Evolutionary conservation across 805 yeast genomes (phyloP).

Genomic region (Zygotorulaspora danielsina): DNA sequence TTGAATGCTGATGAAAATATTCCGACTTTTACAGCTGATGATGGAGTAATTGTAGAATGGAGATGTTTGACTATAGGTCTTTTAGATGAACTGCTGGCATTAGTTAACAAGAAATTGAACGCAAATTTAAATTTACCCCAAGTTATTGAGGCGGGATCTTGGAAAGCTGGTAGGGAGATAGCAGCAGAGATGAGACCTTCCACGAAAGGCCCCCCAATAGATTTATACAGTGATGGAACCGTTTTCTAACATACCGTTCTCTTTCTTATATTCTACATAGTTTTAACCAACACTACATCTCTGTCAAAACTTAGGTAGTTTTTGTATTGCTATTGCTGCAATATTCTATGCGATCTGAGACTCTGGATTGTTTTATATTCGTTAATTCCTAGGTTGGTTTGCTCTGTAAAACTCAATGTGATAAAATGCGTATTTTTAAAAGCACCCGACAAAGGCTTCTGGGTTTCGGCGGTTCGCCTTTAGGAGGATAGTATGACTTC

Average conservation of each 20-base stretch:
- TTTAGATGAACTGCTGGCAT: constrained; percentile 48
- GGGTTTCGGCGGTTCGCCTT: too few relatives aligned
- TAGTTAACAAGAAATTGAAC: constrained; percentile 45
- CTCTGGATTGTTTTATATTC: too few relatives aligned
- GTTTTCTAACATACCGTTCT: constrained; percentile 41
- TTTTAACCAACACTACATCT: too few relatives aligned
- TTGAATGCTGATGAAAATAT: constrained; percentile 32
- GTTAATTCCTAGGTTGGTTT: too few relatives aligned
- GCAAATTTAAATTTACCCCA: constrained; percentile 48
- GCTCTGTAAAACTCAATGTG: too few relatives aligned
- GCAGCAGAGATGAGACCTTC: constrained; percentile 48
- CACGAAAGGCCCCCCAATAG: constrained; percentile 60
- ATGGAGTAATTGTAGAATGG: constrained; percentile 66
- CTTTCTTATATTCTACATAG: too few relatives aligned
- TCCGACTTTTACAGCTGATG: constrained; percentile 51
- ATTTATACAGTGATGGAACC: constrained; percentile 59
- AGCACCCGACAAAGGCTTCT: too few relatives aligned
- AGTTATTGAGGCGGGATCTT: constrained; percentile 62
- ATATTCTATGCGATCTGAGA: too few relatives aligned
- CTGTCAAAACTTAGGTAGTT: too few relatives aligned
- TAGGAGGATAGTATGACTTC: too few relatives aligned
- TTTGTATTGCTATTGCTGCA: too few relatives aligned
- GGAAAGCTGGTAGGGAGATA: constrained; percentile 62
- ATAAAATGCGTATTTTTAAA: too few relatives aligned
- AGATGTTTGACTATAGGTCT: constrained; percentile 57